A percentile compares a stretch with the other conserved stretches of the same genome.
phyloP scores from a whole-genome alignment of 495 filamentous ascomycete species.

The Penicillium psychrofluorescens region DNA sequence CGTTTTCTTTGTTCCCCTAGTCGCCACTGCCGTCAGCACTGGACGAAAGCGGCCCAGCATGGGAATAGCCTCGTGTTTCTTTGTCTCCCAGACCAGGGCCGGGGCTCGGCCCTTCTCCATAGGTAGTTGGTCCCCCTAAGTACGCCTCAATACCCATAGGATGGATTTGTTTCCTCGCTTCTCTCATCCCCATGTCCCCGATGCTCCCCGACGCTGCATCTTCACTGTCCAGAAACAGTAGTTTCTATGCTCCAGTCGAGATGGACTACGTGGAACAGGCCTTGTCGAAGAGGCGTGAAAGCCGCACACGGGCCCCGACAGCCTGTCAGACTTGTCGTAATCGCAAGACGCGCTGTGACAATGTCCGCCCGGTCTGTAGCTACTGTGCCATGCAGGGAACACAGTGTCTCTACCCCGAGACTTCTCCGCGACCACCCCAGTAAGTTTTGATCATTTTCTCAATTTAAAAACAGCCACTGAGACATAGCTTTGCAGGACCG shows the following conservation, averaged over 20 bases:
- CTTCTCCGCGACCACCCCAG: slow-evolving; percentile 14
- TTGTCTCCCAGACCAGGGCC: slow-evolving; percentile 3
- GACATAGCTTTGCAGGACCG: slow-evolving; percentile 7
- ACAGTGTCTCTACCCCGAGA: slow-evolving; percentile 20
- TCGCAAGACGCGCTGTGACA: slow-evolving; percentile 25
- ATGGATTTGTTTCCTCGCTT: slow-evolving; percentile 7
- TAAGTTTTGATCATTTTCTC: slow-evolving; percentile 9
- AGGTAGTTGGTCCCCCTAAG: slow-evolving; percentile 4
- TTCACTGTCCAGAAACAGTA: slow-evolving; percentile 1
- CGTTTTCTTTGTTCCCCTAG: not conserved
- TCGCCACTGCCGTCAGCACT: slow-evolving; percentile 4
- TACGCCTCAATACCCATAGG: slow-evolving; percentile 6
- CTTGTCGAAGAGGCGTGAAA: slow-evolving; percentile 16
- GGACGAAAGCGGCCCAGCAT: not conserved
- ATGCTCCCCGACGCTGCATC: slow-evolving; percentile 8
- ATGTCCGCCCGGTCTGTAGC: slow-evolving; percentile 19
- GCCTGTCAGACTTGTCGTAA: slow-evolving; percentile 22
- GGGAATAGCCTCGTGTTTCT: slow-evolving; percentile 4
- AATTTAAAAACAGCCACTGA: not conserved
- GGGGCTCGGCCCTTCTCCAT: not conserved
- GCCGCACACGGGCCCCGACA: slow-evolving; percentile 21
- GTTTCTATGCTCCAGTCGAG: not conserved
- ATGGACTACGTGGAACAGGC: slow-evolving; percentile 3
- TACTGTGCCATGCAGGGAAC: slow-evolving; percentile 18
- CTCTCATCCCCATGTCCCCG: slow-evolving; percentile 9